These are phyloP conservation scores for Neonectria neomacrospora DNA, from an alignment of 2,329 filamentous ascomycete genomes.

Conservation along the genomic window DNA sequence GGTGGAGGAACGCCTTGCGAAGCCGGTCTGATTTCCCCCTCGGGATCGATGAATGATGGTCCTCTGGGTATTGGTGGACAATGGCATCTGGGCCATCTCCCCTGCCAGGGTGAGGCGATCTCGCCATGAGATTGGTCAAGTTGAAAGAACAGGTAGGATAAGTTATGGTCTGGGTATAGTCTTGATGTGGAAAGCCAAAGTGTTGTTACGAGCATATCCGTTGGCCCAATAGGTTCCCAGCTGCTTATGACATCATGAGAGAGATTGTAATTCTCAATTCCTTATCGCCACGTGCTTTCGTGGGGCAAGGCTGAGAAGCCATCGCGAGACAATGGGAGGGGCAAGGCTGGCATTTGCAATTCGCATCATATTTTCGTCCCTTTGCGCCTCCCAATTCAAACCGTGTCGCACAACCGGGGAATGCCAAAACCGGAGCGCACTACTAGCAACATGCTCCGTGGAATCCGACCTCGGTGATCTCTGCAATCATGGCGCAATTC, in stretches of 20 bases:
- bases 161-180: conserved; percentile 16
- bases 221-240: conserved; percentile 37
- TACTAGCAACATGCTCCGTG: conserved; percentile 13
- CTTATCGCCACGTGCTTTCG: conserved; percentile 38
- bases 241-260: conserved; percentile 34
- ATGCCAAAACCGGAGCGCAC: neutral
- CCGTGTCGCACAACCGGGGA: neutral
- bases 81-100: neutral
- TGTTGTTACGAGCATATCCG: conserved; percentile 23
- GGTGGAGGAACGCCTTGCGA: conserved; percentile 11
- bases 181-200: neutral
- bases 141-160: neutral
- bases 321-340: conserved; percentile 3
- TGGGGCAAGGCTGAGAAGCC: conserved; percentile 36
- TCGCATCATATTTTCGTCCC: conserved; percentile 12
- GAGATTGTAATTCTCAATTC: neutral
- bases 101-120: neutral
- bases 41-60: conserved; percentile 24
- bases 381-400: conserved; percentile 16
- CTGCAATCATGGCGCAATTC: conserved; percentile 61
- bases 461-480: neutral
- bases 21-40: conserved; percentile 21
- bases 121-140: conserved; percentile 4
- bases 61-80: conserved; percentile 16
- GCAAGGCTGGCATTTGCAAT: conserved; percentile 33